Evolutionary conservation across 177 flowering plant species (phyloP).

Genomic region (Vitis hybrid): DNA sequence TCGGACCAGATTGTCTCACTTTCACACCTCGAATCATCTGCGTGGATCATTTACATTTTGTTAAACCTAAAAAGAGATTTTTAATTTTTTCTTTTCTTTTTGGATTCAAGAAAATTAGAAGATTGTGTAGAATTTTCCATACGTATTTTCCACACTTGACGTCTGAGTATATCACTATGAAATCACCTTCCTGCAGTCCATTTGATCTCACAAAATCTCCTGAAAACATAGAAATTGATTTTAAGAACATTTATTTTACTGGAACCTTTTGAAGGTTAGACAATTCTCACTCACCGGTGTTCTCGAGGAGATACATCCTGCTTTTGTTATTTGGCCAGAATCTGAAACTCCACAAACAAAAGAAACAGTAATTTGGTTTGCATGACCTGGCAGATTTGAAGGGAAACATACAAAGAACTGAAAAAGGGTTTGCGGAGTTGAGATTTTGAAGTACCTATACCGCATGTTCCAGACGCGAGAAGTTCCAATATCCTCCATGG

Average conservation of each 20-base stretch:
- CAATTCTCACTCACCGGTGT: slow-evolving; percentile 59
- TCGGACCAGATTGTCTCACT: slow-evolving; percentile 63
- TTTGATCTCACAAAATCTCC: slow-evolving; percentile 93
- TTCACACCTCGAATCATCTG: slow-evolving; percentile 98
- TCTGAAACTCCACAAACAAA: slow-evolving; percentile 44
- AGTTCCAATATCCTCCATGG: slow-evolving; percentile 97
- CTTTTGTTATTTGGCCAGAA: slow-evolving; percentile 99
- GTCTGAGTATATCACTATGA: slow-evolving; percentile 94
- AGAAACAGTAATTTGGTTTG: slow-evolving; percentile 4
- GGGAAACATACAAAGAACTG: neutral
- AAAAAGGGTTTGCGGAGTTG: neutral
- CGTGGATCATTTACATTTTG: too few species aligned
- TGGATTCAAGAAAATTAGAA: too few species aligned
- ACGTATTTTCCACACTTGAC: slow-evolving; percentile 92
- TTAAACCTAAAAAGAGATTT: too few species aligned
- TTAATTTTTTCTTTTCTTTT: too few species aligned
- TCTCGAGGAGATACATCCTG: slow-evolving; percentile 98
- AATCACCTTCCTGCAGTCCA: slow-evolving; percentile 97
- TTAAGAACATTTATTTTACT: neutral
- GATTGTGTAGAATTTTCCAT: slow-evolving; percentile 12
- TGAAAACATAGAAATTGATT: slow-evolving; percentile 25
- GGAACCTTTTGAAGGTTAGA: neutral
- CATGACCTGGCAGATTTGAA: neutral
- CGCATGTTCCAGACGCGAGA: slow-evolving; percentile 98
- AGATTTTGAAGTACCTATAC: slow-evolving; percentile 58